Base-by-base conservation (phyloP, 352 stramenopile species). In the Phytopythium aichiense region DNA sequence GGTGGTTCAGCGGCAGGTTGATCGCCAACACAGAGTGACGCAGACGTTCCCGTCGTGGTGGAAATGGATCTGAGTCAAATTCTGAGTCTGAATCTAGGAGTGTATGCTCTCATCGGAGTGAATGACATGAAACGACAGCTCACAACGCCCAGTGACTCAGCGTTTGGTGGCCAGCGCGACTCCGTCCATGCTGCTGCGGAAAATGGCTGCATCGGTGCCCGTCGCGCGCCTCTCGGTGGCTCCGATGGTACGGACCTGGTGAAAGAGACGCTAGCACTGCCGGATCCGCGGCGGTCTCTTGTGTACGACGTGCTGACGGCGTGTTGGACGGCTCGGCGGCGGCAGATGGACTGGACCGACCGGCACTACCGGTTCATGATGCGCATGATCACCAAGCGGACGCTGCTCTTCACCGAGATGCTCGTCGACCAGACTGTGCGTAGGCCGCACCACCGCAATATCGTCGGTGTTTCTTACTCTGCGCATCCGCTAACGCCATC, bases 331-430 rank as follows among this genome's bases (percentile, higher is more conserved):
- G 37, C 18, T 12, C 37, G 23, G 31, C 25, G 57, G 18, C n/a
- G 53, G 37, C 45, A 95, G 97, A 99, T 99, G 96, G 96, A 99
- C 71, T 98, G 97, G 76, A 99, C 97, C 1, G 96, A 99, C 79
- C 88, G 92, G 43, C 95, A 99, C 77, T 96, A 94, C 68, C 80
- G 85, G 51, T 97, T 98, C 73, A 81, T 99, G 65, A 91, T 98
- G 65, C 87, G 96, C 13, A 83, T 98, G 38, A 87, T 99, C 67
- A 98, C 95, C 7, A 85, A 89, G 59, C 72, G 78, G 49, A 99
- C 96, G 23, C 69, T 98, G 38, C 72, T 99, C 20, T 99, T 98
- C 74, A 99, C 95, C 12, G 97, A 99, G 81, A 99, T 99, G 98
- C 88, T 99, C 23, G 95, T 98, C 43, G 94, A 97, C 49, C 92